Evolutionary conservation across 306 rosid species (phyloP), one percentile per base, ranked within the genome.

Genomic region (Canavalia gladiata): DNA sequence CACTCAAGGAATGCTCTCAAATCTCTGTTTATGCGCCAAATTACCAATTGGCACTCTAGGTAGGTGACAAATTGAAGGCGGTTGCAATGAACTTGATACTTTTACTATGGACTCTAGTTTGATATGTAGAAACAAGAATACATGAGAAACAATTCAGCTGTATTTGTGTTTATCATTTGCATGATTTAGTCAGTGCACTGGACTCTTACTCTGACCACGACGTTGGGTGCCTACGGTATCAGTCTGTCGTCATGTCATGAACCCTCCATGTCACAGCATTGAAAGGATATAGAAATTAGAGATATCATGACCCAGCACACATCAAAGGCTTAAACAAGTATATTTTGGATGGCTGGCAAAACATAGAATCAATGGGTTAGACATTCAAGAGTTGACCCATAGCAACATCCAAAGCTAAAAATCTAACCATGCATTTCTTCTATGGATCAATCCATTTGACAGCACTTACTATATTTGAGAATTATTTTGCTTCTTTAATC

Each of bases 371-470:
- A 9, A n/a, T 9, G 12, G 45, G 35, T 11, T 81, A 51, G 12
- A 35, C 57, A 31, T 6, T 50, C 7, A 18, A 51, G 45, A 59
- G 60, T 54, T 5, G 52, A 51, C 30, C 69, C 10, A 18, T 46
- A 56, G 59, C 56, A 77, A 43, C 37, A 42, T 64, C 62, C 39
- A 6, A 64, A 73, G 35, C 80, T 65, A 25, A 79, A 41, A 79
- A 18, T 50, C 78, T 68, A 62, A 60, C 3, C 68, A 41, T 37
- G 56, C 58, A 11, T 62, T 7, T 76, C 69, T 37, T 35, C 11
- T 42, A 6, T 64, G n/a, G n/a, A 75, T 66, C 55, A n/a, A 68
- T 82, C 75, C 57, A 49, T 66, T 69, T 51, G 47, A 69, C 67
- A 82, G 11, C 68, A 52, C 41, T 82, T 79, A 59, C 76, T 51